Evolutionary conservation across 371 early-diverging fungal genomes (phyloP), one percentile per base, ranked within the genome.

Genomic region (Batrachochytrium dendrobatidis): DNA sequence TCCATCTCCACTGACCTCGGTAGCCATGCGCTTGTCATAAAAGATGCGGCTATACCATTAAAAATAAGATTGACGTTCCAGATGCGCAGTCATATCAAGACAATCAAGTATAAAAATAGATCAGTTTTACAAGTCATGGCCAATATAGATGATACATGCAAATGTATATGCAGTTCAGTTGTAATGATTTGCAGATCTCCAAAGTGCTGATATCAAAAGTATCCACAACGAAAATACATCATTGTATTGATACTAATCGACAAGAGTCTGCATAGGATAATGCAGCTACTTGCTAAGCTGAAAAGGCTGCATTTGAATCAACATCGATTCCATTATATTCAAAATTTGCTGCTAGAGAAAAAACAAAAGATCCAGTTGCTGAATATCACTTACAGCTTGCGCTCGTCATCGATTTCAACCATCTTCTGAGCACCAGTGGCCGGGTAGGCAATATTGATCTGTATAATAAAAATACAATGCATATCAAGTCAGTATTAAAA

Each of bases 381-480:
- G n/a, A n/a, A n/a, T 46, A 48, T 15, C 39, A 85, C 89, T 82
- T 78, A 91, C 91, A 89, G 75, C 74, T 89, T 88, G 73, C 91
- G 91, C 82, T 98, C 98, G 74, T 95, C 93, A 66, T 96, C 96
- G 71, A 99, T 90, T 67, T 96, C 95, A 77, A 96, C 83, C 74
- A 86, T 80, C 87, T 97, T 99, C 80, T 99, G 96, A 79, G 94
- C 91, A 78, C 98, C 99, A 80, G 93, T 92, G 79, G 92, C 91
- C 81, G 97, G 96, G 85, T 95, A 90, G 77, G 98, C 92, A 79
- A 99, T 94, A 90, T 95, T 96, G 76, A 98, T 80, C 95, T 98
- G 68, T 30, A 45, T 30, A 48, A 17, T 12, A n/a, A n/a, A n/a
- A n/a, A n/a, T n/a, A n/a, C n/a, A n/a, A n/a, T n/a, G n/a, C n/a